These are phyloP conservation scores for Emergomyces africanus DNA, from an alignment of 2,329 filamentous ascomycete species.

Conservation along the genomic window DNA sequence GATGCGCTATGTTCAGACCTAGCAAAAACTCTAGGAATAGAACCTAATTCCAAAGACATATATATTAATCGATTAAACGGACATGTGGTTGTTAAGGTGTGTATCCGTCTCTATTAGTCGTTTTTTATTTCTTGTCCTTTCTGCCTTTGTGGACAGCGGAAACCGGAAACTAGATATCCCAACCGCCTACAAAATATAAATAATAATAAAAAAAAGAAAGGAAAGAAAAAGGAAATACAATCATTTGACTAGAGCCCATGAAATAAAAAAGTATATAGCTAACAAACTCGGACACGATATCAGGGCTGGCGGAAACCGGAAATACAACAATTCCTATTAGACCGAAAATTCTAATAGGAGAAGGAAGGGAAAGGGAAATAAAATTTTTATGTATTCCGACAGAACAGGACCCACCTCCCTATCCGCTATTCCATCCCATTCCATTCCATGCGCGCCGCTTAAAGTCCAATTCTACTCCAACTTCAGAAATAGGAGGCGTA, in stretches of 20 bases:
- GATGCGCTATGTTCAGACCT: slow-evolving; percentile 52
- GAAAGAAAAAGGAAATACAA: not conserved
- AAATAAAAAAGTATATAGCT: not conserved
- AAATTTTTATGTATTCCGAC: not conserved
- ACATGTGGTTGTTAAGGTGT: slow-evolving; percentile 64
- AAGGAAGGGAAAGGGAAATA: slow-evolving; percentile 9
- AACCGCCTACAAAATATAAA: not conserved
- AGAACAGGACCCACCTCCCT: not conserved
- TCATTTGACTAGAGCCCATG: not conserved
- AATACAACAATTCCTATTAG: slow-evolving; percentile 36
- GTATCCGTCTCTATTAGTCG: slow-evolving; percentile 8
- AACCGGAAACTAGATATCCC: not conserved
- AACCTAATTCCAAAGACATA: slow-evolving; percentile 28
- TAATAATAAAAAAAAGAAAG: not conserved
- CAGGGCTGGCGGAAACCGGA: slow-evolving; percentile 40
- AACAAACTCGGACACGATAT: not conserved
- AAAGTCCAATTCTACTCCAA: not conserved
- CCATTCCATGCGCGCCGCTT: not conserved
- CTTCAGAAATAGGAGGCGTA: not conserved
- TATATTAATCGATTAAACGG: slow-evolving; percentile 49
- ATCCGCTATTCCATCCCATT: not conserved
- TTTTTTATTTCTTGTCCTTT: not conserved
- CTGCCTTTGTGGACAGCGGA: not conserved
- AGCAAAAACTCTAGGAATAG: slow-evolving; percentile 43
- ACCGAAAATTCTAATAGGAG: slow-evolving; percentile 29